Percentiles rank a stretch among this genome's conserved stretches.
Evolutionary conservation across 768 basidiomycete genomes (phyloP).

Genomic region (Symmetrospora coprosmae): DNA sequence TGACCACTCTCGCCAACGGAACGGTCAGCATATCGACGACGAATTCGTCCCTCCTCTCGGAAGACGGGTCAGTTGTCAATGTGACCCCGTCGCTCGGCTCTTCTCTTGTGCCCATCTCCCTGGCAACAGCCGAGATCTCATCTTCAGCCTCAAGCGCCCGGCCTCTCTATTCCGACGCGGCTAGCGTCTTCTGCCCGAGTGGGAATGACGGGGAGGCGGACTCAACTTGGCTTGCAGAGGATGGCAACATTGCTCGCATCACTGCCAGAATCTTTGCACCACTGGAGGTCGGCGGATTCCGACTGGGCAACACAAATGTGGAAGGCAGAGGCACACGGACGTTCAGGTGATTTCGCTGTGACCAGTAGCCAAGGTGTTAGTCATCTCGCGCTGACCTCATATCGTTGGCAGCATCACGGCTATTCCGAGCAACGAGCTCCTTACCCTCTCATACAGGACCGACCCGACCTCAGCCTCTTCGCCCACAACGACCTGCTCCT

Average conservation of each 20-base stretch:
- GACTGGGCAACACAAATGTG: constrained; percentile 82
- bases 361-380: background rate
- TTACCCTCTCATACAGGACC: constrained; percentile 53
- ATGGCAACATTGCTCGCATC: constrained; percentile 56
- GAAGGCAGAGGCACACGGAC: constrained; percentile 65
- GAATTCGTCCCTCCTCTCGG: constrained; percentile 55
- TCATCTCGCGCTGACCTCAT: background rate
- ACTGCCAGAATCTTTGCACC: constrained; percentile 61
- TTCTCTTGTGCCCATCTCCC: constrained; percentile 36
- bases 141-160: constrained; percentile 30
- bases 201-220: constrained; percentile 59
- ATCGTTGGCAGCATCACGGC: constrained; percentile 39
- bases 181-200: constrained; percentile 68
- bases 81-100: constrained; percentile 54
- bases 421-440: constrained; percentile 74
- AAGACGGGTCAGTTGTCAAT: constrained; percentile 44
- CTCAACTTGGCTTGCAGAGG: constrained; percentile 68
- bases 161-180: constrained; percentile 29
- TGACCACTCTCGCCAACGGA: constrained; percentile 54
- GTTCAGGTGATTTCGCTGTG: constrained; percentile 53
- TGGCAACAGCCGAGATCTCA: constrained; percentile 31
- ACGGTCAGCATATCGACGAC: constrained; percentile 78
- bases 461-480: constrained; percentile 52
- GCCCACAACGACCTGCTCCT: constrained; percentile 60
- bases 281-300: constrained; percentile 61